Base-by-base conservation (phyloP, 2,329 filamentous ascomycete genomes). In the Ophiocordyceps robertsii region DNA sequence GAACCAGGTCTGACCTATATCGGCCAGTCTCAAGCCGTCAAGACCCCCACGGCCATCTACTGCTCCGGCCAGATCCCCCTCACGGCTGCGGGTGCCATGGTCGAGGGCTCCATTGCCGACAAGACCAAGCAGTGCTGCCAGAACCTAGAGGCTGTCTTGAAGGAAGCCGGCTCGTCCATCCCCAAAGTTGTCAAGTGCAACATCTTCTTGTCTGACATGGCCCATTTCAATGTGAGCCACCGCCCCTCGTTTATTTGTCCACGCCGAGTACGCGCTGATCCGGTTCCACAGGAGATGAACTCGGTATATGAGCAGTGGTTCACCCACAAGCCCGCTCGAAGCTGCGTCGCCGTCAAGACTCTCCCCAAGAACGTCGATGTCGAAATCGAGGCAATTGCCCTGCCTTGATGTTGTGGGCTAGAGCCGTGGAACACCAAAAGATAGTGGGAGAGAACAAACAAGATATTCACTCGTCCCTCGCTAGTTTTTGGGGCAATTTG, bases 131-230 rank as follows among this genome's bases (percentile, higher is more conserved):
- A 71, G 51, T 77, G 73, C 64, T 71, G 86, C 62, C 69, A 83
- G 64, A 94, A 93, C 66, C 75, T 95, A 57, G 74, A 82, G 62
- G 84, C 84, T 37, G 86, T 96, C 44, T 77, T 96, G 41, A 75
- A 79, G 46, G 86, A 81, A 53, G 87, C 88, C 21, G 87, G 85
- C 42, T 89, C 84, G 19, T 77, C 74, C 41, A 73, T 96, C 45
- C 65, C 76, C 49, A 84, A 80, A 63, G 82, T 95, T 38, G 84
- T 95, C 67, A 95, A 95, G 75, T 84, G 88, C 54, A 86, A 80
- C 60, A 82, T 95, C 58, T 96, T 95, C 73, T 68, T 96, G 47
- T 82, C 83, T 40, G 84, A 93, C 64, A 96, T 96, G 90, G 76
- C 73, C 49, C 73, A 92, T 66, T 96, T 96, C 59, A 80, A 75